Conservation (phyloP, 2,329 filamentous ascomycete genomes). For the Botryotinia narcissicola region DNA sequence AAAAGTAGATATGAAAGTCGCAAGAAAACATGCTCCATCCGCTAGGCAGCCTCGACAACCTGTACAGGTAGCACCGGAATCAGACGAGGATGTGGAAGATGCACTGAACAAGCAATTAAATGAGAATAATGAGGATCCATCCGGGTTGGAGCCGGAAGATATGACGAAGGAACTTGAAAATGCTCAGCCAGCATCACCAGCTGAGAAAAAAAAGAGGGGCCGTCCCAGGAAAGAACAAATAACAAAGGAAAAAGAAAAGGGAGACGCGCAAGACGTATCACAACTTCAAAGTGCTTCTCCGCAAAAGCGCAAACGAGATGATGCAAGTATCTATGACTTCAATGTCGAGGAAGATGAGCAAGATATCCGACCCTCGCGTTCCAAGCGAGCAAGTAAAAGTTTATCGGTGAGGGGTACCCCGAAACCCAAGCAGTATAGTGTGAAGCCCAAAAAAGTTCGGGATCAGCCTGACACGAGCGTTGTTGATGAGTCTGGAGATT, state of each 20-base stretch:
- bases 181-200: not conserved
- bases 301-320: conserved; percentile 4
- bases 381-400: not conserved
- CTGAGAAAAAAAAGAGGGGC: not conserved
- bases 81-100: not conserved
- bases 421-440: not conserved
- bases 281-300: not conserved
- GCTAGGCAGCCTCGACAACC: not conserved
- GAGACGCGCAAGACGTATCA: not conserved
- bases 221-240: not conserved
- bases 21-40: not conserved
- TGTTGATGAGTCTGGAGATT: not conserved
- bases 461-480: conserved; percentile 15
- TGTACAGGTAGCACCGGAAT: not conserved
- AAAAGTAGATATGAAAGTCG: not conserved
- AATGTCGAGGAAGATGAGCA: not conserved
- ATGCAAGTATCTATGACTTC: not conserved
- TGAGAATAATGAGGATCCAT: not conserved
- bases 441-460: conserved; percentile 12
- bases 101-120: not conserved
- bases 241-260: not conserved
- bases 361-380: not conserved
- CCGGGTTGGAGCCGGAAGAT: not conserved
- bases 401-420: not conserved
- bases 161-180: conserved; percentile 5